Base-by-base conservation (phyloP, 139 green algal species). In the Monoraphidium neglectum region DNA sequence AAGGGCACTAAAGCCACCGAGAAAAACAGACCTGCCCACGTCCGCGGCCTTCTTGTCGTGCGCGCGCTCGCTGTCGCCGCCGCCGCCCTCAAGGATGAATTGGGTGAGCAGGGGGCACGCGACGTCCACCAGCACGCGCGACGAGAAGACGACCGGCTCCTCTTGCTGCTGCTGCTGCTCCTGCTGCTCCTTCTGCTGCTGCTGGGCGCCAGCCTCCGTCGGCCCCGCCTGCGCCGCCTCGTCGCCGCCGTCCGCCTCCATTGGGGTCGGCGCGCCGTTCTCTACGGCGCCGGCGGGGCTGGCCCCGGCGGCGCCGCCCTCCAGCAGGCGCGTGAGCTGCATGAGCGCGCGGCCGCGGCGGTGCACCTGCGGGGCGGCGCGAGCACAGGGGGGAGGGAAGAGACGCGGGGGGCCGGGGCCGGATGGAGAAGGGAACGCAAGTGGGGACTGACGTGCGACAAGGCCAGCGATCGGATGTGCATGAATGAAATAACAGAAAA, bases 101-200 rank as follows among this genome's bases (percentile, higher is more conserved):
- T 89, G 82, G 73, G 91, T 81, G 70, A 95, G 76, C 74, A 95
- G 74, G 0, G 91, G 90, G 46, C 83, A 82, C 0, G 86, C 74
- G n/a, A 95, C 70, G n/a, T 90, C 90, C 68, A 91, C 59, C 13
- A 94, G 68, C 2, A 72, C 71, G 72, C 80, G 77, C 23, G 75
- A 28, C 53, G 61, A 74, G 4, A 47, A 5, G 28, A 67, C 74
- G 15, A 23, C 24, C 74, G 57, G 63, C 40, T 68, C 38, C 74
- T 80, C 63, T 36, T 73, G 74, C 65, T 75, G 75, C 65, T 70
- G 53, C 65, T 80, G 65, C 69, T 54, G 36, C 37, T 60, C 21
- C 62, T 43, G 62, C 62, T 46, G 62, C 62, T 43, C 21, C 47
- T 65, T 60, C 49, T 72, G 4, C 47, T 65, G 40, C 61, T 78